These are phyloP conservation scores for Clonostachys rosea DNA, from an alignment of 2,329 filamentous ascomycete species.

Conservation along the genomic window DNA sequence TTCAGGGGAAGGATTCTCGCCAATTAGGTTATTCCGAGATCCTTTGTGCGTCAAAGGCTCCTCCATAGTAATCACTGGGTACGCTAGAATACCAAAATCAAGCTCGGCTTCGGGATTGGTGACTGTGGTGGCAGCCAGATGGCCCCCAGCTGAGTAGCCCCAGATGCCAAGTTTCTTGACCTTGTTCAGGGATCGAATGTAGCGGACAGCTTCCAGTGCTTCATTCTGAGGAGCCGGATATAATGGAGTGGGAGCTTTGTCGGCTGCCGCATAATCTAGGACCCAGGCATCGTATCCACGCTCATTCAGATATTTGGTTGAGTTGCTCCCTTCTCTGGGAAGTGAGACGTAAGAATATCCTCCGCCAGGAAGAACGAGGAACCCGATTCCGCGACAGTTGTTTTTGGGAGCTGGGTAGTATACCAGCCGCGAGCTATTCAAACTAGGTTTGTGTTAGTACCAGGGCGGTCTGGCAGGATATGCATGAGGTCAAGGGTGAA, in stretches of 20 bases:
- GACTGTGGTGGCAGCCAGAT: conserved; percentile 11
- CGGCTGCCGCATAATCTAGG: conserved; percentile 8
- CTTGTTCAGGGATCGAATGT: conserved; percentile 8
- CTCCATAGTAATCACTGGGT: conserved; percentile 13
- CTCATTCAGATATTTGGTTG: conserved; percentile 7
- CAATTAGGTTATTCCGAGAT: conserved; percentile 11
- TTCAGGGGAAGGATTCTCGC: conserved; percentile 7
- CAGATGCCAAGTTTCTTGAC: conserved; percentile 12
- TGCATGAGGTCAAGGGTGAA: too few relatives aligned
- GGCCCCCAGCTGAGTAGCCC: conserved; percentile 14
- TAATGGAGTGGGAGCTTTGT: conserved; percentile 7
- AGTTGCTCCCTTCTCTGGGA: conserved; percentile 6
- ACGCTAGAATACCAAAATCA: conserved; percentile 13
- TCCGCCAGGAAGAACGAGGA: conserved; percentile 11
- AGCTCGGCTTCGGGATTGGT: conserved; percentile 8
- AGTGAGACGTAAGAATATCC: conserved; percentile 8
- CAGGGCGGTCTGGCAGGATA: not conserved
- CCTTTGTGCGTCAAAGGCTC: conserved; percentile 6
- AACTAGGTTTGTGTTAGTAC: not conserved
- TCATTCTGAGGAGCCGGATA: conserved; percentile 9
- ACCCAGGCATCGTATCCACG: conserved; percentile 11
- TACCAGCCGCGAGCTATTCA: not conserved
- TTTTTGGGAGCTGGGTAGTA: conserved; percentile 1
- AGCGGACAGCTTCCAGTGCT: conserved; percentile 8
- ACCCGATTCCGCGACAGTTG: conserved; percentile 5